Percentiles rank a stretch among this genome's conserved stretches.
phyloP scores from a whole-genome alignment of 2,329 filamentous ascomycete species.

The Zalaria sp. region DNA sequence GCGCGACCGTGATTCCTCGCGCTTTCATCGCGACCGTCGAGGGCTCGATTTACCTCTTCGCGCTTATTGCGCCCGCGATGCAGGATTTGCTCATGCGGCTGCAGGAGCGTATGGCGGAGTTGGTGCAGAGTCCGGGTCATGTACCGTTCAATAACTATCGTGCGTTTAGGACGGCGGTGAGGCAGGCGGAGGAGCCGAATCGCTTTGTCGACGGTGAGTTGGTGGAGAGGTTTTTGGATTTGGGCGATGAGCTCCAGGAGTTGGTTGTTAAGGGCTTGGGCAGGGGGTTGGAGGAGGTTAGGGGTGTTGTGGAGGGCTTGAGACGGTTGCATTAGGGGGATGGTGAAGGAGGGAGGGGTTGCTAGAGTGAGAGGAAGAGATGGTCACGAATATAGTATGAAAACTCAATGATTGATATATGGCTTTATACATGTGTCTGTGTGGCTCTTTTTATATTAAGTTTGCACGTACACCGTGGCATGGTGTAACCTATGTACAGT shows the following conservation, averaged over 20 bases:
- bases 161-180: constrained; percentile 61
- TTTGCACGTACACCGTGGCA: too few relatives aligned
- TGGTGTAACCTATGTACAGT: too few relatives aligned
- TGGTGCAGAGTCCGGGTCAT: constrained; percentile 55
- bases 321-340: constrained; percentile 31
- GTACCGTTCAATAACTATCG: constrained; percentile 68
- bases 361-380: neutral
- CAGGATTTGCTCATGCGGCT: constrained; percentile 73
- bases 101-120: constrained; percentile 54
- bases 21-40: constrained; percentile 89
- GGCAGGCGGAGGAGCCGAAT: constrained; percentile 60
- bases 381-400: neutral
- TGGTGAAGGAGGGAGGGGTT: neutral
- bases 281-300: constrained; percentile 44
- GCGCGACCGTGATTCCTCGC: constrained; percentile 58
- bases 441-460: too few relatives aligned
- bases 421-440: too few relatives aligned
- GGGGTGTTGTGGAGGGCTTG: constrained; percentile 44
- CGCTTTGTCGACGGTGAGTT: constrained; percentile 89
- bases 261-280: constrained; percentile 36
- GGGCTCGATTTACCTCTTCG: constrained; percentile 82
- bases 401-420: too few relatives aligned
- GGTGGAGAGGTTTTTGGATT: constrained; percentile 69
- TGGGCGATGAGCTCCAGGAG: constrained; percentile 44
- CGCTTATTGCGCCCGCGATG: constrained; percentile 55